Evolutionary conservation across 2,329 filamentous ascomycete genomes (phyloP).

Genomic region (Diaporthe sp.): DNA sequence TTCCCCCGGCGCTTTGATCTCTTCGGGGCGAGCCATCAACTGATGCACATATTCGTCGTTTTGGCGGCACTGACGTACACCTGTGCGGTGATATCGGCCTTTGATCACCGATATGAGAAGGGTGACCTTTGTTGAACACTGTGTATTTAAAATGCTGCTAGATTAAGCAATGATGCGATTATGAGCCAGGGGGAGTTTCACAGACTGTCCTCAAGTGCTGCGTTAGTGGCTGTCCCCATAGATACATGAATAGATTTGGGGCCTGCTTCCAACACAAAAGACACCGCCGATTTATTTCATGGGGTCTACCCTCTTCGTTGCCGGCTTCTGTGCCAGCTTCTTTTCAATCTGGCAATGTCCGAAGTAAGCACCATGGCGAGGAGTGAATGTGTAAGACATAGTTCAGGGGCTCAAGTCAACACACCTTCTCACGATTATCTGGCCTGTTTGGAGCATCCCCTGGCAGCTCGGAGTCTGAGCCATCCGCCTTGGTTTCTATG

Average conservation of each 20-base stretch:
- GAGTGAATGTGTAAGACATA: background rate
- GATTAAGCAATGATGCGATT: background rate
- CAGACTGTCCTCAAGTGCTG: background rate
- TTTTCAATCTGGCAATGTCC: conserved; percentile 44
- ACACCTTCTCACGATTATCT: conserved; percentile 36
- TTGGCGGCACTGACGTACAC: conserved; percentile 55
- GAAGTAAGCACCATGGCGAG: conserved; percentile 3
- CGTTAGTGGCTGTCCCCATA: background rate
- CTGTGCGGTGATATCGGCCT: conserved; percentile 53
- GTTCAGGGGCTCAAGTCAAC: background rate
- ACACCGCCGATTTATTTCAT: background rate
- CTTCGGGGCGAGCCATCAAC: conserved; percentile 61
- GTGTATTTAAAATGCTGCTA: background rate
- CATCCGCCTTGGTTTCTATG: conserved; percentile 26
- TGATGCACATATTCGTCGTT: conserved; percentile 63
- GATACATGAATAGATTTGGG: background rate
- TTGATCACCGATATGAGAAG: conserved; percentile 50
- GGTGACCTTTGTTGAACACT: conserved; percentile 5
- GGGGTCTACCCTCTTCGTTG: conserved; percentile 41
- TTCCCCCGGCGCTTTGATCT: conserved; percentile 60
- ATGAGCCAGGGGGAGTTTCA: background rate
- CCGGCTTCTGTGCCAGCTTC: conserved; percentile 46
- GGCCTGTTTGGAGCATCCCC: conserved; percentile 22
- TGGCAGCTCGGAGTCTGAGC: conserved; percentile 16
- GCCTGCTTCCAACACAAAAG: background rate